Conservation (phyloP, 164 flowering plant species). For the Dillenia turbinata region DNA sequence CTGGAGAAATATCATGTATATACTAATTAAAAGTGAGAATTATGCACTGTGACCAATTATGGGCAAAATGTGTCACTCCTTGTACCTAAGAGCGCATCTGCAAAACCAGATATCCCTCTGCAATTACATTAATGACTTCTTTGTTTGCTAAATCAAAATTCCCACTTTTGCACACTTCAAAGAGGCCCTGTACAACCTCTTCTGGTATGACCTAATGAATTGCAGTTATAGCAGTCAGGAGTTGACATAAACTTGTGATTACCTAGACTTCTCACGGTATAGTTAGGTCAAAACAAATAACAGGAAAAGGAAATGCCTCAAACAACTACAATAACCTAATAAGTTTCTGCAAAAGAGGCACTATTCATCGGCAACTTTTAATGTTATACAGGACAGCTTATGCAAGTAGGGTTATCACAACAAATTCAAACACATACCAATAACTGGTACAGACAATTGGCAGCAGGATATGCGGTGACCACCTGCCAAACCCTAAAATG, state of each 20-base stretch:
- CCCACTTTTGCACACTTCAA: constrained; percentile 76
- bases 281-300: too few species aligned
- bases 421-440: too few species aligned
- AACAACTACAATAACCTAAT: too few species aligned
- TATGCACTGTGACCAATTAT: not conserved
- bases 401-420: too few species aligned
- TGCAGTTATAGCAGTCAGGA: constrained; percentile 9
- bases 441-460: too few species aligned
- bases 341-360: too few species aligned
- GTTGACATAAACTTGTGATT: not conserved
- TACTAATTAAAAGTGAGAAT: not conserved
- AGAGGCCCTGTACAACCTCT: constrained; percentile 54
- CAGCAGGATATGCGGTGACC: too few species aligned
- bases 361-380: too few species aligned
- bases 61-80: not conserved
- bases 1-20: constrained; percentile 34
- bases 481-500: too few species aligned
- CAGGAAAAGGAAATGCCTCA: too few species aligned
- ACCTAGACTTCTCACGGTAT: too few species aligned
- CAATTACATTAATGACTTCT: constrained; percentile 69
- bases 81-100: constrained; percentile 90
- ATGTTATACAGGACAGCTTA: too few species aligned
- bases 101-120: constrained; percentile 95
- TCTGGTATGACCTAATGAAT: constrained; percentile 68
- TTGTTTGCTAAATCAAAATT: constrained; percentile 79